Evolutionary conservation across 2,329 filamentous ascomycete genomes (phyloP).

Genomic region (Kalmusia sp.): DNA sequence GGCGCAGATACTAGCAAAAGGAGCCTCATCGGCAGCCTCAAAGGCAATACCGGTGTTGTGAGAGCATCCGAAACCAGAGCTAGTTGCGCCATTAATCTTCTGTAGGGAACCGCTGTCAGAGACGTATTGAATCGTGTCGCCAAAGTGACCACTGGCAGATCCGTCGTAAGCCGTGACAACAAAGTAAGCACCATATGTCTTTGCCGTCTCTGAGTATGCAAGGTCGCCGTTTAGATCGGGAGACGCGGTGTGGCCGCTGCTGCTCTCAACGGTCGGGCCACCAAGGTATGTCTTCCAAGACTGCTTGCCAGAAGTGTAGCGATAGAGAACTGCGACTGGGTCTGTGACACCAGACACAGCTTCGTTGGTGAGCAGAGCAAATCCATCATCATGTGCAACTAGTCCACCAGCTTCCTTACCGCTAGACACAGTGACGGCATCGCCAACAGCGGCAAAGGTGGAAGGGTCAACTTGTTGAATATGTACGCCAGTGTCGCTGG

Average conservation of each 20-base stretch:
- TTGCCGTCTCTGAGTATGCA: slow-evolving; percentile 63
- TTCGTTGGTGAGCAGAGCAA: slow-evolving; percentile 68
- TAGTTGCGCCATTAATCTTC: slow-evolving; percentile 58
- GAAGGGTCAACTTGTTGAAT: slow-evolving; percentile 63
- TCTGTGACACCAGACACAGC: slow-evolving; percentile 56
- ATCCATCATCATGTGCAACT: slow-evolving; percentile 68
- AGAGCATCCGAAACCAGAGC: slow-evolving; percentile 66
- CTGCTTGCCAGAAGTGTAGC: slow-evolving; percentile 62
- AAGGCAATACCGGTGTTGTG: slow-evolving; percentile 72
- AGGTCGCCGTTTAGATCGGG: slow-evolving; percentile 70
- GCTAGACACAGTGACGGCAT: slow-evolving; percentile 58
- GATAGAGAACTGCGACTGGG: slow-evolving; percentile 66
- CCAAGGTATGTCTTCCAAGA: slow-evolving; percentile 67
- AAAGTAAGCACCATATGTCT: slow-evolving; percentile 68
- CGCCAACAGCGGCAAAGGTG: slow-evolving; percentile 62
- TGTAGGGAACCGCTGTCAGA: slow-evolving; percentile 57
- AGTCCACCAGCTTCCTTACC: slow-evolving; percentile 66
- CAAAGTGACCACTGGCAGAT: slow-evolving; percentile 62
- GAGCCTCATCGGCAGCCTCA: slow-evolving; percentile 64
- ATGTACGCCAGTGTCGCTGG: slow-evolving; percentile 62
- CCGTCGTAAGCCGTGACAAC: slow-evolving; percentile 67
- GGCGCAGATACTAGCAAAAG: slow-evolving; percentile 66
- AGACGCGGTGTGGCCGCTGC: slow-evolving; percentile 56
- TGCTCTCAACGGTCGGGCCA: slow-evolving; percentile 60
- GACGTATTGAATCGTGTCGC: slow-evolving; percentile 63